Base-by-base conservation (phyloP, 2,329 filamentous ascomycete species). In the Trichophyton rubrum region DNA sequence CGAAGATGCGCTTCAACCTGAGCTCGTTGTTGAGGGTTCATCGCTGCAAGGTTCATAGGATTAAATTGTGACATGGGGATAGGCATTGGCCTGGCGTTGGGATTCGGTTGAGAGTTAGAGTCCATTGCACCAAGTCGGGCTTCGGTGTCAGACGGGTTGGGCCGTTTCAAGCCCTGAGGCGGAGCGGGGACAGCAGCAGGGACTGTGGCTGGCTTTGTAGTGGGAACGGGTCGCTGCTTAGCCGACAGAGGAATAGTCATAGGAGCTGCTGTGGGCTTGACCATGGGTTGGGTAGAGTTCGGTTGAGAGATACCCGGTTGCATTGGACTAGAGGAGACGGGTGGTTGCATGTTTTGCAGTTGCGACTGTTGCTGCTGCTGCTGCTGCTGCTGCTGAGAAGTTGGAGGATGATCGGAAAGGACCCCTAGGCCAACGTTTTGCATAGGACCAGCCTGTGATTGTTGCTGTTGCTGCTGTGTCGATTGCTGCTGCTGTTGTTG, bases 71-170 rank as follows among this genome's bases (percentile, higher is more conserved):
- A 53, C 15, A 64, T 65, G 49, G 66, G 62, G 41, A 67, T 58
- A 61, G 57, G 56, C 35, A 67, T 64, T 35, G 63, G 64, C 51
- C 68, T 65, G 8, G 27, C n/a, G 51, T 63, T 45, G 38, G 64
- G 24, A 4, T 64, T 60, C 15, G 13, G 24, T 47, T 66, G 64
- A 45, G 70, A 69, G 22, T 62, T 69, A 22, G 63, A 62, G 38
- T 68, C 62, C 43, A 68, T 66, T 49, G 72, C 68, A 2, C 65
- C 45, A 60, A 73, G 72, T 73, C 73, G 35, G 71, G 66, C 60
- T 78, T 77, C 66, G n/a, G 73, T 68, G 65, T 81, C 78, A 64
- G 81, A 78, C 60, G 70, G 72, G 60, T 68, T 73, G 2, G 74
- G 67, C 62, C 79, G 71, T 66, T 77, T 78, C 24, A 75, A 61